Evolutionary conservation across 805 yeast genomes (phyloP).

Genomic region (Teunomyces cretensis): DNA sequence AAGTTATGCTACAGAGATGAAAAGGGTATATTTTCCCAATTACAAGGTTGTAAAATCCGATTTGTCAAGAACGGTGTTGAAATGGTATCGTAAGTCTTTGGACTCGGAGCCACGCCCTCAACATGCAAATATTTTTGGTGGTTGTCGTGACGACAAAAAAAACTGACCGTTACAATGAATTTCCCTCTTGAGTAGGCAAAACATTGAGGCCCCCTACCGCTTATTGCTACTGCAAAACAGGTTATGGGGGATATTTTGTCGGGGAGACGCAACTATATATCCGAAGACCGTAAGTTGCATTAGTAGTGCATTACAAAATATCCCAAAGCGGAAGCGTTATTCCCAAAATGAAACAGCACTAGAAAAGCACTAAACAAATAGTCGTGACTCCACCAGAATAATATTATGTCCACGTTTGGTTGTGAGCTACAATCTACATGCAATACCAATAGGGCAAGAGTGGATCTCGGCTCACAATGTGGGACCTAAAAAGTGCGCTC

Average conservation of each 20-base stretch:
- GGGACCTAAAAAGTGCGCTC: background rate
- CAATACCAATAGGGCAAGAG: no score
- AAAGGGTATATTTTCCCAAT: slow-evolving; percentile 2
- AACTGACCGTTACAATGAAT: no score
- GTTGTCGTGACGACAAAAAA: background rate
- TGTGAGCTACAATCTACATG: background rate
- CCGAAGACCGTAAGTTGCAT: no score
- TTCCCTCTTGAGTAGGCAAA: no score
- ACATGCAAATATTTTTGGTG: background rate
- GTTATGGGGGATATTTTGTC: no score
- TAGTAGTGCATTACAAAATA: no score
- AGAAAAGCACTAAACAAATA: background rate
- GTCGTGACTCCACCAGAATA: slow-evolving; percentile 1
- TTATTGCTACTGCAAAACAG: no score
- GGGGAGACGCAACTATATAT: no score
- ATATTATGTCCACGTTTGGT: background rate
- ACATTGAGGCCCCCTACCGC: no score
- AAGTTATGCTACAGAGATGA: background rate
- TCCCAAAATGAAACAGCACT: no score
- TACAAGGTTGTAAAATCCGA: background rate
- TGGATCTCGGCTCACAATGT: background rate
- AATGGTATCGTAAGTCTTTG: slow-evolving; percentile 1
- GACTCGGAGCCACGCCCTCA: background rate
- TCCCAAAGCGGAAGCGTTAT: no score
- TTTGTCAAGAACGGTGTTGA: background rate